Conservation (phyloP, 805 yeast genomes). For the Kuraishia molischiana region DNA sequence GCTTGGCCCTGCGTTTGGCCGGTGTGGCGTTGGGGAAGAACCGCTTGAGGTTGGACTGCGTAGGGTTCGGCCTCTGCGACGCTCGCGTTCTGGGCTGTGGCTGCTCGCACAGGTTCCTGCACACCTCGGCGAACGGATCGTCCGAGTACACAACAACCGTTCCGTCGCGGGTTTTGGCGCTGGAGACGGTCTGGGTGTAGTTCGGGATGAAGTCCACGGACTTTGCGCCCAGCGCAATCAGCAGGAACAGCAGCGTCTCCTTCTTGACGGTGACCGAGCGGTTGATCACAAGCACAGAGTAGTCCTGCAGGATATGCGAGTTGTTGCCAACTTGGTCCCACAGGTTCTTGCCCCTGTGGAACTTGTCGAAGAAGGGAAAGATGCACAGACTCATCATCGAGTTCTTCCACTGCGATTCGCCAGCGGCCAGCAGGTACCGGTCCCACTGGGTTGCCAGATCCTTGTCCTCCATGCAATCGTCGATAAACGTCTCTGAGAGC, state of each 20-base stretch:
- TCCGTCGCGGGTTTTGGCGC: background rate
- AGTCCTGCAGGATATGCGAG: background rate
- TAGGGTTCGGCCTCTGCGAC: background rate
- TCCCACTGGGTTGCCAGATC: slow-evolving; percentile 24
- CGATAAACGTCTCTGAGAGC: slow-evolving; percentile 46
- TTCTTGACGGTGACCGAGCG: background rate
- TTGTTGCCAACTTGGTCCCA: slow-evolving; percentile 2
- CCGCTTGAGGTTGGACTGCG: background rate
- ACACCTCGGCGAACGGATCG: background rate
- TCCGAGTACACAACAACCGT: background rate
- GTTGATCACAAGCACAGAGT: background rate
- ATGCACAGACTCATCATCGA: slow-evolving; percentile 40
- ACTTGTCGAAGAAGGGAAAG: slow-evolving; percentile 28
- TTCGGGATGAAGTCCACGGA: background rate
- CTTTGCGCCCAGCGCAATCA: background rate
- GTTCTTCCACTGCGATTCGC: slow-evolving; percentile 41
- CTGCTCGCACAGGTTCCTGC: background rate
- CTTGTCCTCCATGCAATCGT: slow-evolving; percentile 30
- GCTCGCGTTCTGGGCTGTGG: background rate
- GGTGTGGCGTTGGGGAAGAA: background rate
- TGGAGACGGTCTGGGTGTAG: background rate
- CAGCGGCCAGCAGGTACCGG: slow-evolving; percentile 61
- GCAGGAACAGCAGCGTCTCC: slow-evolving; percentile 2
- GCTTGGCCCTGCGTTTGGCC: background rate
- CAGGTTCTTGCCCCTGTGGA: slow-evolving; percentile 20